Base-by-base conservation (phyloP, 2,329 filamentous ascomycete genomes). In the Boeremia lycopersici region DNA sequence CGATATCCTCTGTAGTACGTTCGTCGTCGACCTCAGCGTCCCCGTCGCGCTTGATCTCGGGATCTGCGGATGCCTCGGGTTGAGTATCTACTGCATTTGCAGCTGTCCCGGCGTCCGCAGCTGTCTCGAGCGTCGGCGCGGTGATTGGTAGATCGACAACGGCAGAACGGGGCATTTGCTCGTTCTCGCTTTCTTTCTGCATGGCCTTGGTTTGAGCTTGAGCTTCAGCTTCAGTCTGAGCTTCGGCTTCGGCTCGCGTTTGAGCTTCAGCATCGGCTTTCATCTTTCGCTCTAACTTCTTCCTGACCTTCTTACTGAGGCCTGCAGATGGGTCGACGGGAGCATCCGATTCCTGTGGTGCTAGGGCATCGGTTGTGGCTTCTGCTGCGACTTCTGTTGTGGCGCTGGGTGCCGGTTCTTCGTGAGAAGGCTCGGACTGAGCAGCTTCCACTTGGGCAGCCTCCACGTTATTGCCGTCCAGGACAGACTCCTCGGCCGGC, bases 271-370 rank as follows among this genome's bases (percentile, higher is more conserved):
- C 48, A 13, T 62, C 59, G 2, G 57, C 61, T 53, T 76, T 70
- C 19, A 23, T 23, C 19, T 23, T 23, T 5, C 19, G 19, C 19
- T 23, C 19, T 23, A 23, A 23, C 19, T 23, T 23, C 19, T 23
- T 23, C 19, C 19, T 23, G 19, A 3, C 19, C 19, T 23, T 23
- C 5, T 23, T 23, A 23, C 19, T 23, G 30, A 71, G 62, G n/a
- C 65, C 67, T 19, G 62, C 61, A 41, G 66, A 66, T 6, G 70
- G 69, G 47, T 71, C 68, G 3, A 62, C 52, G 19, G 67, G 67
- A 52, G 57, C 7, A 15, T 42, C 36, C n/a, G 23, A 4, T 9
- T 42, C 36, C 1, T 6, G 4, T 3, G 28, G 15, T 6, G 19
- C 2, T 6, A 19, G 7, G n/a, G 29, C 12, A 2, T 41, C 45